Evolutionary conservation across 2,329 filamentous ascomycete species (phyloP), one percentile per base, ranked within the genome.

Genomic region (Penicillium sp.): DNA sequence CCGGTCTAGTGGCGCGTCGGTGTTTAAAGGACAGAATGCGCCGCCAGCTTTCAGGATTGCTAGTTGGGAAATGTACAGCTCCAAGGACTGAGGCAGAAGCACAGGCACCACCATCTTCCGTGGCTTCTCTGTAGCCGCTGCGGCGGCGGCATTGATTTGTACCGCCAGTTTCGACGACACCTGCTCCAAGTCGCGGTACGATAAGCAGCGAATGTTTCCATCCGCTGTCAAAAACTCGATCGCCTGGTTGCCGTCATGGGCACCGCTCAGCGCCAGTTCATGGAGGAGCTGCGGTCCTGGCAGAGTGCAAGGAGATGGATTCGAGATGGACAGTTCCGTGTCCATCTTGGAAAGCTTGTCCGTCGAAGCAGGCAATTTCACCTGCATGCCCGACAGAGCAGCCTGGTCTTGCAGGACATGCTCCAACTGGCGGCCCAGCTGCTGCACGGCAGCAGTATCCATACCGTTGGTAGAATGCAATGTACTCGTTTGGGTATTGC

Each of bases 1-100:
- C 52, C 93, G 84, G 56, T 96, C 92, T 4, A 81, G 75, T 0
- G 93, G 93, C 0, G 89, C 86, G 75, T 96, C 93, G 52, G 91
- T 82, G 62, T 89, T 89, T 58, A 97, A 79, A 0, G 93, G 93
- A 66, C 93, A 97, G 69, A 97, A 97, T 0, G 92, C 92, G 38
- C 85, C 91, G 6, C 93, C 93, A 13, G 88, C 87, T 74, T 93
- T 93, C 51, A 97, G 80, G 56, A 94, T 85, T 3, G 89, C 92
- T 48, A 97, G 76, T 63, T 91, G 84, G 1, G 91, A 83, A 59
- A 95, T 83, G 75, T 97, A 97, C 26, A 97, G 82, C 51, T 88
- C 83, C 10, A 89, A 86, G 14, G 86, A 90, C 76, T 97, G 93
- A 2, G 89, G 88, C 16, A 96, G 77, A 22, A 96, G 82, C 2